Conservation (phyloP, 2,329 filamentous ascomycete species). For the Remersonia thermophila region DNA sequence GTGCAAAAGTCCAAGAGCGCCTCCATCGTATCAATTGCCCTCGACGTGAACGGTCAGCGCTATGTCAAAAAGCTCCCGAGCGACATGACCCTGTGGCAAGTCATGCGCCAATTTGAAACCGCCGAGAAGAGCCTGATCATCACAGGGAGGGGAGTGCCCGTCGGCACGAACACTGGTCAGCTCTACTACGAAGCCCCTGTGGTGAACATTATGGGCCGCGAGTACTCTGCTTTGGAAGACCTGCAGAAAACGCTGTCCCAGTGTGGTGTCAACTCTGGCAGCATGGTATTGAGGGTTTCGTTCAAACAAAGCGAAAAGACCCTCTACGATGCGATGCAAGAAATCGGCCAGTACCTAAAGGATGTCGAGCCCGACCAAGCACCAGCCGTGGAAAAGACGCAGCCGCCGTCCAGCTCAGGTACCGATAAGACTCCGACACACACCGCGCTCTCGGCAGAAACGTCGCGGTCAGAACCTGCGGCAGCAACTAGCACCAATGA, state of each 20-base stretch:
- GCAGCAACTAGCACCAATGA: constrained; percentile 1
- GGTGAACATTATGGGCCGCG: constrained; percentile 70
- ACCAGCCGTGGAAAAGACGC: constrained; percentile 1
- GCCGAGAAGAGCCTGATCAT: constrained; percentile 58
- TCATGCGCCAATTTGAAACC: constrained; percentile 80
- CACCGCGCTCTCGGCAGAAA: constrained; percentile 5
- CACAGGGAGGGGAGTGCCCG: constrained; percentile 67
- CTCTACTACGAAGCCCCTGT: constrained; percentile 82
- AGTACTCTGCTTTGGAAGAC: constrained; percentile 63
- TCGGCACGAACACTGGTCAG: constrained; percentile 51
- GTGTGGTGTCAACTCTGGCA: constrained; percentile 77
- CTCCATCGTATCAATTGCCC: constrained; percentile 73
- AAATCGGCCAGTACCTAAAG: constrained; percentile 67
- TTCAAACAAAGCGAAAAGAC: constrained; percentile 68
- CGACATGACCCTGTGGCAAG: constrained; percentile 76
- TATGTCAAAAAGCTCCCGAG: constrained; percentile 78
- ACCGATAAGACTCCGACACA: constrained; percentile 8
- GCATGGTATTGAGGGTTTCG: constrained; percentile 61
- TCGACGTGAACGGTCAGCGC: constrained; percentile 62
- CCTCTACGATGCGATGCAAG: constrained; percentile 70
- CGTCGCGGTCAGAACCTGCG: constrained; percentile 6
- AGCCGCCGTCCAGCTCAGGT: constrained; percentile 7
- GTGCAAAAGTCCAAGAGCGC: constrained; percentile 77
- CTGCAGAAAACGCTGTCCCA: constrained; percentile 83
- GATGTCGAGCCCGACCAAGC: constrained; percentile 26